Evolutionary conservation across 805 yeast species (phyloP), one percentile per base, ranked within the genome.

Genomic region (Starmerella stigmatis): DNA sequence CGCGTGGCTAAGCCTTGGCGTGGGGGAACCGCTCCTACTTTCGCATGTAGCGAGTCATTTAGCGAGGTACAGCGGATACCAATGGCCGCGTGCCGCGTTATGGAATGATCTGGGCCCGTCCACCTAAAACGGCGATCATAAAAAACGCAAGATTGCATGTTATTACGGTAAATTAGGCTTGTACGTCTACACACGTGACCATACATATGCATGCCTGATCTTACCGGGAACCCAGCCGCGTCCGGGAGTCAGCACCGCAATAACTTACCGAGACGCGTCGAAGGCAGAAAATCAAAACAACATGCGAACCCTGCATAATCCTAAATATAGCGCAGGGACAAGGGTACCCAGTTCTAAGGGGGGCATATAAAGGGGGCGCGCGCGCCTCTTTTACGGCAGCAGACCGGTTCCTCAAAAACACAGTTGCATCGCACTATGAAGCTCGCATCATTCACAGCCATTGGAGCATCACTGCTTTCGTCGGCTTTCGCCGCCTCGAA

Each of bases 401-500:
- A 31, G 19, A 21, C 10, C 13, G n/a, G 8, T 19, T 19, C 35
- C 23, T 6, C 23, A 11, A 19, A 32, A 13, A 19, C 25, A n/a
- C n/a, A n/a, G n/a, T n/a, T 23, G 12, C 17, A 23, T 22, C 19
- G 28, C 9, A 27, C 19, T 15, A 38, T 38, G 41, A 26, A 38
- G 26, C 13, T 38, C 29, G 38, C 38, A 15, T 36, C 40, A 33
- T 44, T 48, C 25, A 45, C 47, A n/a, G 23, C 53, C 15, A 41
- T 43, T n/a, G n/a, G n/a, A n/a, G n/a, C n/a, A n/a, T n/a, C n/a
- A n/a, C n/a, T n/a, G n/a, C n/a, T n/a, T n/a, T n/a, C n/a, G n/a
- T n/a, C n/a, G 21, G 46, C 48, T 32, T 48, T 55, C n/a, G 41
- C 54, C 11, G 56, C 52, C 19, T 36, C 49, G 49, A 63, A 64